phyloP scores from a whole-genome alignment of 1,139 yeast species.

The Eremothecium cymbalariae region DNA sequence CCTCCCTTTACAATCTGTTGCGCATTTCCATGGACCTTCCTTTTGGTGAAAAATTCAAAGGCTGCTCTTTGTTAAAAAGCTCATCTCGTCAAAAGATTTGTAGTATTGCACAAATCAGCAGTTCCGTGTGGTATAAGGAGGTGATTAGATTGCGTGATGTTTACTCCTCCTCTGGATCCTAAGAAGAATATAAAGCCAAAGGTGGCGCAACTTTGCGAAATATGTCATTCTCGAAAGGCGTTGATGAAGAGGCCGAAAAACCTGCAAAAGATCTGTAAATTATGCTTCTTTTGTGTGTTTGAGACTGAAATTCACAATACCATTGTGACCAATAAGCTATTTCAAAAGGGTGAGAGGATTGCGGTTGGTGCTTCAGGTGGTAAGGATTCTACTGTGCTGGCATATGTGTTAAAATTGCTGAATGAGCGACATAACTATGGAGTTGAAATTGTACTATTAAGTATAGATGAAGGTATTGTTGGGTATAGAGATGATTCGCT shows the following conservation, averaged over 20 bases:
- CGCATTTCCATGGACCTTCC: too few relatives aligned
- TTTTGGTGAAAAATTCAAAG: too few relatives aligned
- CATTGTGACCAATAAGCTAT: constrained; percentile 59
- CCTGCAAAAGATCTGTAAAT: constrained; percentile 82
- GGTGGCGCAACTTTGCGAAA: constrained; percentile 56
- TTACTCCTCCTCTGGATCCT: constrained; percentile 31
- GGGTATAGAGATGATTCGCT: constrained; percentile 96
- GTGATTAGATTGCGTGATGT: too few relatives aligned
- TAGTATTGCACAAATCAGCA: too few relatives aligned
- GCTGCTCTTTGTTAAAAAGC: too few relatives aligned
- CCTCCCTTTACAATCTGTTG: too few relatives aligned
- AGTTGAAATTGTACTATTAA: constrained; percentile 65
- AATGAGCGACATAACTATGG: constrained; percentile 89
- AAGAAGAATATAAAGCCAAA: constrained; percentile 32
- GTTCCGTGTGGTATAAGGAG: too few relatives aligned
- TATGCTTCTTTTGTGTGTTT: constrained; percentile 81
- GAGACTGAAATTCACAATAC: constrained; percentile 96
- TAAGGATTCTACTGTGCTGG: constrained; percentile 92
- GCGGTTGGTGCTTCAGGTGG: constrained; percentile 99
- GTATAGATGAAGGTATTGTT: constrained; percentile 94
- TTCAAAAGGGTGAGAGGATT: constrained; percentile 71
- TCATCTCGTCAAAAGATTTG: too few relatives aligned
- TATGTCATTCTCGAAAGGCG: constrained; percentile 80
- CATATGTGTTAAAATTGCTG: constrained; percentile 74
- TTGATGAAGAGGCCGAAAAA: constrained; percentile 90